Evolutionary conservation across 495 filamentous ascomycete species (phyloP), one percentile per base, ranked within the genome.

Genomic region (Xylaria curta): DNA sequence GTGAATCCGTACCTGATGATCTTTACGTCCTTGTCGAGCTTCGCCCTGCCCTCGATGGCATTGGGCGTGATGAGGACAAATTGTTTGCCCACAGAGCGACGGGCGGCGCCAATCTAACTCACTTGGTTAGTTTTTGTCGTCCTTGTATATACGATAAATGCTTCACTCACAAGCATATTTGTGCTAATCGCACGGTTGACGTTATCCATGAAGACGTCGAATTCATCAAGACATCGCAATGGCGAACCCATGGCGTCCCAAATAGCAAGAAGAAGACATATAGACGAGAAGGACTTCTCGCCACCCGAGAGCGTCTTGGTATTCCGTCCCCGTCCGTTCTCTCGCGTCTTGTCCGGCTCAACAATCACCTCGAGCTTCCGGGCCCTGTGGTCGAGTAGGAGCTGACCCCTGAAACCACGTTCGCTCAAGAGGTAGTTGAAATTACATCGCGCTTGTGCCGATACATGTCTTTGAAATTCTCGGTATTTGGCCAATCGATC

Each of bases 211-310:
- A 97, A 99, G 51, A 99, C 96, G 82, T 99, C 96, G 77, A 98
- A 99, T 82, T 99, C 96, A 81, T 99, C 96, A 61, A 99, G 87
- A 78, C 97, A 98, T 49, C 96, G 88, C 66, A 99, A 90, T 0
- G 95, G 95, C 13, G 92, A 94, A 8, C 95, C 95, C 95, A 99
- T 98, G 51, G 96, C 97, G 78, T 98, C 96, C 96, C 96, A 99
- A 26, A 99, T 90, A 24, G 93, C 88, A 38, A 99, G 85, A 49
- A 99, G 83, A 66, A 99, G 85, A 79, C 96, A 99, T 69, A 98
- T 95, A 15, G 94, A 96, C 1, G 95, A 97, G 82, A 98, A 99
- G 0, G 94, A 97, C 78, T 98, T 98, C 81, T 99, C 96, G 49
- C 96, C 96, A 59, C 96, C 96, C 8, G 93, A 97, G 10, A 99